Evolutionary conservation across 345 rosid species (phyloP), one percentile per base, ranked within the genome.

Genomic region (Eucalyptus pauciflora): DNA sequence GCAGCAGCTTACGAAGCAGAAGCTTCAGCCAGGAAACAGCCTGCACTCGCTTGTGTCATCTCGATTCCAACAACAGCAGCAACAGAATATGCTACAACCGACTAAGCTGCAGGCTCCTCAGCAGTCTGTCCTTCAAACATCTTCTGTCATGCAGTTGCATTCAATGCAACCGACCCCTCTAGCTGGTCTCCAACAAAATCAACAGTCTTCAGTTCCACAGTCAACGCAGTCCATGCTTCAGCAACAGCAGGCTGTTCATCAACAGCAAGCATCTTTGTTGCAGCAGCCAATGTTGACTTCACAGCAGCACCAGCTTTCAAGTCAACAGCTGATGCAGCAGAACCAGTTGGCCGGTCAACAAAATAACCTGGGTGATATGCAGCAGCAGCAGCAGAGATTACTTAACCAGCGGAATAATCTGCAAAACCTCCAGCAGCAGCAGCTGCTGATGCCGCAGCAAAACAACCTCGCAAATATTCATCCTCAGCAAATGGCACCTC

Each of bases 141-240:
- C 98, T 50, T 90, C 96, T 54, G 92, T 92, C 88, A 90, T 95
- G 89, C 98, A 95, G 93, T 94, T 94, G 71, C 89, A 96, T 60
- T 27, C 93, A 85, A 92, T 93, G 93, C 96, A 93, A 86, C 89
- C 96, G 43, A 91, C 92, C 71, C 86, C 97, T 80, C 91, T 94
- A 69, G 90, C 97, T 89, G 91, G 92, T 91, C 93, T 94, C 91
- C 98, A 95, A 90, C 95, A 94, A 92, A 97, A 92, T 90, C 99
- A 94, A 89, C 97, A 95, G 91, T 89, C 95, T 86, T 92, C 98
- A 88, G 89, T 92, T 88, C 97, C 94, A 90, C 97, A 94, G 92
- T 92, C 96, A 10, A 85, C 96, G 58, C 97, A 94, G 89, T 89
- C 99, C 79, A 94, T 96, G 94, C 93, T 95, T 91, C 99, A 95